A percentile compares a stretch with the other conserved stretches of the same genome.
Conservation (phyloP, 2,329 filamentous ascomycete species). For the Ophiocordyceps camponoti-leonardi region DNA sequence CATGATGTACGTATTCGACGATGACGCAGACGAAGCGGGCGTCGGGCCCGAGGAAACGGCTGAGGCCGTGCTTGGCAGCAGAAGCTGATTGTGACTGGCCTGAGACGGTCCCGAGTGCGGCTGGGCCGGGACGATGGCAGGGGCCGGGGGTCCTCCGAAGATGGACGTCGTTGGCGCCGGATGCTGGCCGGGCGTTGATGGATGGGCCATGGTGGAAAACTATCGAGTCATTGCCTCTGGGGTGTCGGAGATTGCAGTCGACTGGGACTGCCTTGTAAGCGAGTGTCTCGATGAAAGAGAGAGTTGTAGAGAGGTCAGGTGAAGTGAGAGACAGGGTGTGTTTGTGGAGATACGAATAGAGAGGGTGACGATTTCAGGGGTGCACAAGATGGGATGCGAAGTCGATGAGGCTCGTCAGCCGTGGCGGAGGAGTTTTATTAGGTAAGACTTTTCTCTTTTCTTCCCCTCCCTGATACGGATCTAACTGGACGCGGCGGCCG, state of each 20-base stretch:
- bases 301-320: too few relatives aligned
- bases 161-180: constrained; percentile 19
- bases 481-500: background rate
- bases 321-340: too few relatives aligned
- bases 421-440: background rate
- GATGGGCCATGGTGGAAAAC: constrained; percentile 23
- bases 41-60: constrained; percentile 5
- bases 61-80: constrained; percentile 6
- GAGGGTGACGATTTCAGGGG: background rate
- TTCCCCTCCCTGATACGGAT: background rate
- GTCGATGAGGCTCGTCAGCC: background rate
- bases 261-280: background rate
- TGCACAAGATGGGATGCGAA: background rate
- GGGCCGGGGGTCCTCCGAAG: constrained; percentile 24
- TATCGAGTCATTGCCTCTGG: constrained; percentile 1
- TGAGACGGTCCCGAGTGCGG: constrained; percentile 9
- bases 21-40: constrained; percentile 13
- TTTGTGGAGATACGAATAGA: background rate
- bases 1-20: constrained; percentile 77
- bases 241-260: background rate
- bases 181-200: constrained; percentile 26
- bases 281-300: background rate
- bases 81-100: constrained; percentile 4
- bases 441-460: background rate
- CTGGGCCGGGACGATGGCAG: constrained; percentile 9